A percentile compares a stretch with the other conserved stretches of the same genome.
Evolutionary conservation across 345 rosid species (phyloP).

Genomic region (Citrus unshiu): DNA sequence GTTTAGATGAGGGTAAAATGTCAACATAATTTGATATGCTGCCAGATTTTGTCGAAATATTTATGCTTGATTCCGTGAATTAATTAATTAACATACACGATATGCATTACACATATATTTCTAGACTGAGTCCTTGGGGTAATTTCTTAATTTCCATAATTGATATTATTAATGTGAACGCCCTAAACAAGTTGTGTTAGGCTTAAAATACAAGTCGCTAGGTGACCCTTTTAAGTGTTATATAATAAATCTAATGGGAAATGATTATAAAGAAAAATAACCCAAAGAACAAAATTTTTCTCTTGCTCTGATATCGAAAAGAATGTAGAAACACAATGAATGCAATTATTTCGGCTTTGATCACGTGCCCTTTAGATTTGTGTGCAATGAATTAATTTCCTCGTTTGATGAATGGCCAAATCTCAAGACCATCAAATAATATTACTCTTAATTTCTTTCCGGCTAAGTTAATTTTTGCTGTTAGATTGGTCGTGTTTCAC

Average conservation of each 20-base stretch:
- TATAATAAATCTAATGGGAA: no score
- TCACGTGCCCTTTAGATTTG: neutral
- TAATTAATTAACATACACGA: no score
- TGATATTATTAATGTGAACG: no score
- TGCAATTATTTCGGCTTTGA: neutral
- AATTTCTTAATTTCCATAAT: no score
- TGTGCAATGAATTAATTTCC: neutral
- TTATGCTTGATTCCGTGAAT: no score
- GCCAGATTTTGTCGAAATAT: neutral
- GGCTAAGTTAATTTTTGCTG: neutral
- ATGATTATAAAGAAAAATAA: no score
- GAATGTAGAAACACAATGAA: neutral
- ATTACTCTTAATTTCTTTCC: neutral
- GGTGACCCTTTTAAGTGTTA: no score
- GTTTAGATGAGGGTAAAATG: neutral
- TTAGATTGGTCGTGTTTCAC: neutral
- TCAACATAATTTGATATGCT: neutral
- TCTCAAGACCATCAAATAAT: neutral
- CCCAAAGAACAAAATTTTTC: no score
- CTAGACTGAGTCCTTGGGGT: no score
- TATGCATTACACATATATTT: no score
- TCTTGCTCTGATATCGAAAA: neutral
- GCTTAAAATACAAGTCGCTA: no score
- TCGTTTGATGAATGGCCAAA: neutral
- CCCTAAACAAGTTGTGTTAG: no score